Evolutionary conservation across 169 alveolate species (phyloP), one percentile per base, ranked within the genome.

Genomic region (Plasmodium knowlesi): DNA sequence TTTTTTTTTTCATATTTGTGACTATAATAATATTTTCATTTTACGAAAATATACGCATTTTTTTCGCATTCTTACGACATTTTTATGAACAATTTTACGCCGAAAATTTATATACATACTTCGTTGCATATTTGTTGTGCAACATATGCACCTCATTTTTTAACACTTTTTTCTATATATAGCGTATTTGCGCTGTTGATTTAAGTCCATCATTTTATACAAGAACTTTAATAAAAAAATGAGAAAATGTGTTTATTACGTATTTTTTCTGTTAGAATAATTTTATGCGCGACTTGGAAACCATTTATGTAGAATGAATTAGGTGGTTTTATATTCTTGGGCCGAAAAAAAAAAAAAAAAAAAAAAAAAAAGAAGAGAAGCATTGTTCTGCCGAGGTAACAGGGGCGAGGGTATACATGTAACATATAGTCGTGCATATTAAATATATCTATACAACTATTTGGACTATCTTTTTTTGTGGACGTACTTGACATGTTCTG

Each of bases 81-180:
- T 67, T 67, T n/a, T 67, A 67, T 67, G 14, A 10, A 19, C 5
- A 67, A 67, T 22, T n/a, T 19, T 67, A 22, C 37, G 37, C 14
- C 19, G 22, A 50, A 16, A 50, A 67, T 28, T 67, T 22, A 25
- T 67, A 19, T 67, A n/a, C n/a, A 16, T 67, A 67, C 37, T 67
- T 28, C 37, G 30, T 25, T 25, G 22, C 10, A 67, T 67, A 67
- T 25, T 67, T 67, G 76, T 28, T 25, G 76, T 28, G 19, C 16
- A 19, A 67, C 37, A n/a, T 67, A 67, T 67, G 76, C 76, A 10
- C 37, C 76, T 67, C 76, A 67, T 67, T 67, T 67, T 67, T 67
- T 67, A 67, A 67, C 76, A 67, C 76, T 67, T 67, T 67, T 22
- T 22, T 67, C 25, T 28, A 2, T 67, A 3, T 61, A 5, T 22